Evolutionary conservation across 78 protist species (phyloP).

Genomic region (Cavenderia fasciculata): DNA sequence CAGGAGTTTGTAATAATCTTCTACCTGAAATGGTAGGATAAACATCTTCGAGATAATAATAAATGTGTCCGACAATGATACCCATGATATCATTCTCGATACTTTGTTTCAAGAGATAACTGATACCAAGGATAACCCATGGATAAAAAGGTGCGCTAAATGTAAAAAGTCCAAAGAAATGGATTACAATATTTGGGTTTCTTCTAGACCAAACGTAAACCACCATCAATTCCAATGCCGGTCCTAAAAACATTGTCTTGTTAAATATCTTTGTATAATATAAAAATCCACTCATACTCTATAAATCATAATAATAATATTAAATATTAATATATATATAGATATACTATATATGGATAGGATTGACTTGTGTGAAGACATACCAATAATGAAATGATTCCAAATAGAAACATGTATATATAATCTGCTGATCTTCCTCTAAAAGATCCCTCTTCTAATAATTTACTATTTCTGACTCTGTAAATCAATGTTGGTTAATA

Average conservation of each 20-base stretch:
- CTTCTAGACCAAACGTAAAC: constrained; percentile 80
- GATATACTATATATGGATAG: neutral
- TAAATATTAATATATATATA: no score
- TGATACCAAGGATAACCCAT: constrained; percentile 76
- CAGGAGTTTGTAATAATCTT: constrained; percentile 71
- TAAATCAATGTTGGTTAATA: neutral
- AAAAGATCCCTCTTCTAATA: constrained; percentile 78
- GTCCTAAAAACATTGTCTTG: constrained; percentile 64
- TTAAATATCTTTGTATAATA: constrained; percentile 51
- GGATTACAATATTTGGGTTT: constrained; percentile 76
- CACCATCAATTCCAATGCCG: constrained; percentile 79
- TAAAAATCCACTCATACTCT: constrained; percentile 54
- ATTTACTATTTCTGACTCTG: constrained; percentile 77
- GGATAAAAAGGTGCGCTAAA: constrained; percentile 81
- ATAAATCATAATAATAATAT: neutral
- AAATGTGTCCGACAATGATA: constrained; percentile 68
- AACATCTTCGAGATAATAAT: constrained; percentile 69
- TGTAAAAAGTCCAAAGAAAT: constrained; percentile 79
- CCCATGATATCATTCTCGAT: constrained; percentile 70
- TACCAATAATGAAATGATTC: constrained; percentile 60
- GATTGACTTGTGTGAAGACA: neutral
- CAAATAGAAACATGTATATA: constrained; percentile 80
- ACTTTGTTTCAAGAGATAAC: constrained; percentile 53
- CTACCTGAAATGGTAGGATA: constrained; percentile 60
- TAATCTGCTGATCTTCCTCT: constrained; percentile 84